A percentile compares a stretch with the other conserved stretches of the same genome.
Evolutionary conservation across 139 green algal genomes (phyloP).

Genomic region (Zygnema circumcarinatum): DNA sequence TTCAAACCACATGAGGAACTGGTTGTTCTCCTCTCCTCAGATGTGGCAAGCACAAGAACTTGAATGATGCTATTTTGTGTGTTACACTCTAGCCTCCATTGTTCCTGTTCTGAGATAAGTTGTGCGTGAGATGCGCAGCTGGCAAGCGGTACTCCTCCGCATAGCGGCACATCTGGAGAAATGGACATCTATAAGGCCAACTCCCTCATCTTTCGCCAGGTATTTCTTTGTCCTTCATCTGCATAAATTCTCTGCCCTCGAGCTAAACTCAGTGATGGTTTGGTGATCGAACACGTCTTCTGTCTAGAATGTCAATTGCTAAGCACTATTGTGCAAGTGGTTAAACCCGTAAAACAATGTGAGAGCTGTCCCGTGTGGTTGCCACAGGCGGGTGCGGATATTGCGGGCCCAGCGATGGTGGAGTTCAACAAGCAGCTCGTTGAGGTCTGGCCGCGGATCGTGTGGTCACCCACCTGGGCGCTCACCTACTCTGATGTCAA

Average conservation of each 20-base stretch:
- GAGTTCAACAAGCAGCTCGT: slow-evolving; percentile 70
- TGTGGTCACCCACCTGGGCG: slow-evolving; percentile 81
- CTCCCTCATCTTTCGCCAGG: slow-evolving; percentile 66
- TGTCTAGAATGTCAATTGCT: no score
- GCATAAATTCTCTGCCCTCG: neutral
- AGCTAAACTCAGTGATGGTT: neutral
- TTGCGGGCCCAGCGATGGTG: slow-evolving; percentile 61
- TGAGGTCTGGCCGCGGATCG: slow-evolving; percentile 77
- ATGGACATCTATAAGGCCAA: slow-evolving; percentile 79
- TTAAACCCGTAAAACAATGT: no score
- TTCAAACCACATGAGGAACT: neutral
- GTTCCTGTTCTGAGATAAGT: neutral
- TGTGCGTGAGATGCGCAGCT: slow-evolving; percentile 18
- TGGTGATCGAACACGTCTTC: neutral
- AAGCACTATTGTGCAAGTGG: no score
- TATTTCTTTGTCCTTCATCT: slow-evolving; percentile 22
- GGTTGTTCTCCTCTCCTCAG: no score
- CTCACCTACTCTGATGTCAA: slow-evolving; percentile 75
- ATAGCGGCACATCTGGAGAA: slow-evolving; percentile 87
- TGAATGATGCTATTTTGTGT: no score
- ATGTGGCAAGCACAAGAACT: no score
- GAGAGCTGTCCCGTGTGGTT: no score
- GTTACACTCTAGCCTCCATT: neutral
- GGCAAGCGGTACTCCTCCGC: slow-evolving; percentile 71
- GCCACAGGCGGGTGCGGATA: neutral